phyloP scores from a whole-genome alignment of 192 early-diverging fungal genomes.

The Radiomyces spectabilis region DNA sequence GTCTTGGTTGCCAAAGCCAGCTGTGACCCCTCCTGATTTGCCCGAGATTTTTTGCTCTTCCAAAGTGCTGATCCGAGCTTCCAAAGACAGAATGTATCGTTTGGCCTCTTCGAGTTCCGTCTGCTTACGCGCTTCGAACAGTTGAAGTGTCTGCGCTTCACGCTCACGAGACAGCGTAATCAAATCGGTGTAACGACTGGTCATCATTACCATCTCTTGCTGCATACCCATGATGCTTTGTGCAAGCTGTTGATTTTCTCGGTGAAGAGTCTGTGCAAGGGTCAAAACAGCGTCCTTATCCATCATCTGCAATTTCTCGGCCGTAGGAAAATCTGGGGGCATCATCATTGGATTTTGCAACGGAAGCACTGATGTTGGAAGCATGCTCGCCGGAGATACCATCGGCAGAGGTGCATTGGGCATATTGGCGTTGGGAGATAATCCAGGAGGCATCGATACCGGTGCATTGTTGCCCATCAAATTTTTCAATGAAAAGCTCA shows the following conservation, averaged over 20 bases:
- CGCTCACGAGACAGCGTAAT: slow-evolving; percentile 33
- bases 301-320: too few species aligned
- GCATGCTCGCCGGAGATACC: too few species aligned
- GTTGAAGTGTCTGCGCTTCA: slow-evolving; percentile 33
- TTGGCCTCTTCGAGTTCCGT: slow-evolving; percentile 37
- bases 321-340: too few species aligned
- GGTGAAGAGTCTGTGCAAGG: slow-evolving; percentile 22
- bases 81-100: slow-evolving; percentile 31
- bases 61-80: slow-evolving; percentile 10
- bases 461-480: too few species aligned
- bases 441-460: too few species aligned
- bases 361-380: too few species aligned
- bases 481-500: too few species aligned
- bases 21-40: background rate
- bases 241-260: slow-evolving; percentile 34
- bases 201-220: slow-evolving; percentile 34
- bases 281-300: too few species aligned
- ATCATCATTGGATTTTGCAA: too few species aligned
- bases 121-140: slow-evolving; percentile 34
- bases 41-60: background rate
- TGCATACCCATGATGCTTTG: slow-evolving; percentile 35
- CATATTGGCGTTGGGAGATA: too few species aligned
- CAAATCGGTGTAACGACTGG: slow-evolving; percentile 29
- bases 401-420: too few species aligned
- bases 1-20: slow-evolving; percentile 18